phyloP scores from a whole-genome alignment of 208 protist species.

The Leishmania turanica region DNA sequence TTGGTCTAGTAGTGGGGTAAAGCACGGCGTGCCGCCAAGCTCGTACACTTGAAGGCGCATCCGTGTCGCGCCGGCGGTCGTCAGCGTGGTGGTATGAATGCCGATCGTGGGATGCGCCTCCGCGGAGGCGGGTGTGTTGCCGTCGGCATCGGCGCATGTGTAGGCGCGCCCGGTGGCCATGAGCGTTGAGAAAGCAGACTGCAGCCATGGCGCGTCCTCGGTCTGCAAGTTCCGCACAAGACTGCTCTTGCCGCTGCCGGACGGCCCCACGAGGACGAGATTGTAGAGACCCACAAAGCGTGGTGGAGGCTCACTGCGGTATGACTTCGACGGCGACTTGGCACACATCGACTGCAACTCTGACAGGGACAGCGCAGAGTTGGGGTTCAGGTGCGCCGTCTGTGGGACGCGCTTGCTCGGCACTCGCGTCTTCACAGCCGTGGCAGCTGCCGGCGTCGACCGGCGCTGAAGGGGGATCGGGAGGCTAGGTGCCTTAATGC shows the following conservation, averaged over 20 bases:
- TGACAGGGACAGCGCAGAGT: neutral
- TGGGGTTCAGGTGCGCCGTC: conserved; percentile 6
- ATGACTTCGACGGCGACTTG: neutral
- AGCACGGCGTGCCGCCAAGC: conserved; percentile 67
- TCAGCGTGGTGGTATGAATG: conserved; percentile 24
- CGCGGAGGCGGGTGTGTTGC: neutral
- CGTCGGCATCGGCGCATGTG: neutral
- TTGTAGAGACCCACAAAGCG: conserved; percentile 66
- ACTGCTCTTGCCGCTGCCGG: conserved; percentile 59
- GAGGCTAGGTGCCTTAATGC: neutral
- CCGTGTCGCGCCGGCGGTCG: conserved; percentile 11
- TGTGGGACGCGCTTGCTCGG: conserved; percentile 12
- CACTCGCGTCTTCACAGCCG: conserved; percentile 4
- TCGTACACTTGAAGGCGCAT: conserved; percentile 65
- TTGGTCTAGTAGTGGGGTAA: conserved; percentile 61
- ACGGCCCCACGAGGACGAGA: conserved; percentile 66
- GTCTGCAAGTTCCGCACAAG: conserved; percentile 59
- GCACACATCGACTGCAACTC: conserved; percentile 22
- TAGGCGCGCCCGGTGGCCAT: conserved; percentile 8
- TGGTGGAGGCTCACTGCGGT: conserved; percentile 25
- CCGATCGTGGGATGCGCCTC: conserved; percentile 33
- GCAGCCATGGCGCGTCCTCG: conserved; percentile 45
- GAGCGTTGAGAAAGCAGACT: conserved; percentile 42
- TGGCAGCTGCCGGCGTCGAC: neutral
- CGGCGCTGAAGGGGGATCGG: neutral